phyloP scores from a whole-genome alignment of 257 asterid genomes.

The Solanum bukasovii region DNA sequence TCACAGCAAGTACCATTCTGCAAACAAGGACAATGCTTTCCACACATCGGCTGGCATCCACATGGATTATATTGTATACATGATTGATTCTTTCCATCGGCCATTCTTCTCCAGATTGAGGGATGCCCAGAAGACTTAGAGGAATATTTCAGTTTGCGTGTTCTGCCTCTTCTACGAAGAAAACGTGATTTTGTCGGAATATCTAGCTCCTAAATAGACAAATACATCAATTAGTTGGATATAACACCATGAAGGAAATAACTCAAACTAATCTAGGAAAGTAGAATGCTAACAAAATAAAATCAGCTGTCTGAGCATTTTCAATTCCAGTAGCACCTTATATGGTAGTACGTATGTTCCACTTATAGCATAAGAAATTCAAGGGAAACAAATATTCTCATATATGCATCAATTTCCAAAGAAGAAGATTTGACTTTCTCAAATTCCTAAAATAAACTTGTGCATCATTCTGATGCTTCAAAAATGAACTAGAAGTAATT shows the following conservation, averaged over 20 bases:
- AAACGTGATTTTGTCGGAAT: slow-evolving; percentile 60
- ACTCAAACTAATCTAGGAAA: background rate
- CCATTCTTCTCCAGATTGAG: slow-evolving; percentile 86
- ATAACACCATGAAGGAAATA: background rate
- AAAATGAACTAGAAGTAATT: background rate
- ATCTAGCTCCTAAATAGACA: slow-evolving; percentile 39
- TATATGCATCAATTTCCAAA: background rate
- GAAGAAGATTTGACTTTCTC: background rate
- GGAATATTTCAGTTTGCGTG: slow-evolving; percentile 83
- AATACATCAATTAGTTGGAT: background rate
- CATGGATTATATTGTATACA: slow-evolving; percentile 72
- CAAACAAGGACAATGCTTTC: slow-evolving; percentile 85
- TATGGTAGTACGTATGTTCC: background rate
- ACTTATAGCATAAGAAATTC: background rate
- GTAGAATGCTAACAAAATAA: background rate
- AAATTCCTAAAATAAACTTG: background rate
- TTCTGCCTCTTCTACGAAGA: slow-evolving; percentile 85
- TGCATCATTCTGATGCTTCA: background rate
- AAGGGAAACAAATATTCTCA: background rate
- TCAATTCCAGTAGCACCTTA: background rate
- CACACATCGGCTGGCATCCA: slow-evolving; percentile 67
- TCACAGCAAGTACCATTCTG: slow-evolving; percentile 70
- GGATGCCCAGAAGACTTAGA: slow-evolving; percentile 98
- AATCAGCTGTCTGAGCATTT: background rate
- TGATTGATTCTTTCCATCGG: slow-evolving; percentile 75